Percentiles rank a stretch among this genome's conserved stretches.
Evolutionary conservation across 2,329 filamentous ascomycete genomes (phyloP).

Genomic region (Tolypocladium album): DNA sequence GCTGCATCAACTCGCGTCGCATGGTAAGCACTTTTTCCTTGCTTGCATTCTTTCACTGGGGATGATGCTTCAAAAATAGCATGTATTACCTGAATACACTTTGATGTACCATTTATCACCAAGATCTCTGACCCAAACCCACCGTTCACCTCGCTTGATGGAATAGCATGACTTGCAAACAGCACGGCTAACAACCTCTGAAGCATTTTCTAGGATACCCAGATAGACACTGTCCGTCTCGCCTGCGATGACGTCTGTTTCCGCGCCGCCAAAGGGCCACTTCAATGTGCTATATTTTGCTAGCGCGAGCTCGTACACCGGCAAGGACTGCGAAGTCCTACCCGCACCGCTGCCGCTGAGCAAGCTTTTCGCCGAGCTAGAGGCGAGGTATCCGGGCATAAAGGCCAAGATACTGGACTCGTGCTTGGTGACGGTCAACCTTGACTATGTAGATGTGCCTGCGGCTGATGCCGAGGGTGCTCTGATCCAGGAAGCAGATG

Average conservation of each 20-base stretch:
- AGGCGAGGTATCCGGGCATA: conserved; percentile 61
- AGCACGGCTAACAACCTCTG: neutral
- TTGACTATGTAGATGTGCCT: conserved; percentile 67
- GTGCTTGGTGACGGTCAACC: conserved; percentile 68
- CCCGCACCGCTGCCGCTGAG: conserved; percentile 53
- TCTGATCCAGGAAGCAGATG: conserved; percentile 61
- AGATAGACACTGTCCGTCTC: conserved; percentile 1
- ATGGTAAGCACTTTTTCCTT: conserved; percentile 7
- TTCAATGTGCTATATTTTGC: conserved; percentile 82
- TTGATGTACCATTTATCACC: conserved; percentile 54
- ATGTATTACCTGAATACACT: conserved; percentile 48
- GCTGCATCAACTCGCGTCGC: neutral
- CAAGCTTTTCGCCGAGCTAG: conserved; percentile 56
- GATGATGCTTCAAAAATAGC: conserved; percentile 43
- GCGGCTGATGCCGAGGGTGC: conserved; percentile 27
- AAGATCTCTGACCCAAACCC: conserved; percentile 55
- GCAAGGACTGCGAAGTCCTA: conserved; percentile 54
- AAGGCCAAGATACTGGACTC: conserved; percentile 56
- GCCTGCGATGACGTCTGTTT: conserved; percentile 21
- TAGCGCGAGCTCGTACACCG: conserved; percentile 58
- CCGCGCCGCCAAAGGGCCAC: conserved; percentile 46
- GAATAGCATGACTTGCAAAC: conserved; percentile 1
- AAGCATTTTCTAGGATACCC: neutral
- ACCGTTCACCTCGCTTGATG: conserved; percentile 4
- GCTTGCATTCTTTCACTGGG: conserved; percentile 12